Evolutionary conservation across 2,329 filamentous ascomycete genomes (phyloP), one percentile per base, ranked within the genome.

Genomic region (Stemphylium vesicarium): DNA sequence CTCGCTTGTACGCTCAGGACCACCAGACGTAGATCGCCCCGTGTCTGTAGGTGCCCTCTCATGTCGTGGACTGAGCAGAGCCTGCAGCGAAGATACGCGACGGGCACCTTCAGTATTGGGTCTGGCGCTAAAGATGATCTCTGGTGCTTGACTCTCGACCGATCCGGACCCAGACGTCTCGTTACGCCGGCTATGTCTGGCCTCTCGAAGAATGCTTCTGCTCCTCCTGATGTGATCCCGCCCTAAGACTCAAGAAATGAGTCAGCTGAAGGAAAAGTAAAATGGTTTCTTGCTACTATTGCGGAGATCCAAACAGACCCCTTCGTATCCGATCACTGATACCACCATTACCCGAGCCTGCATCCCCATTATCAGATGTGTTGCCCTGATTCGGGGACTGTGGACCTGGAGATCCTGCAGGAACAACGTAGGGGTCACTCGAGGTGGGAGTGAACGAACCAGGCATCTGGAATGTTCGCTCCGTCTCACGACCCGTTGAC

Each of bases 251-350:
- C 20, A 45, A 13, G 24, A 33, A 42, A 32, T 9, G 24, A 9
- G 32, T 45, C 18, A 45, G 42, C 42, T 45, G 29, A 8, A 31
- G 16, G 22, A 15, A n/a, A 44, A 45, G 3, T 11, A 35, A 24
- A 45, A 45, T 20, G 11, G 13, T 13, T 24, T 22, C 20, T 4
- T 36, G 24, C 20, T 6, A 22, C 57, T 45, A 64, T 41, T 56
- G 53, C 37, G 60, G 59, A 62, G 66, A 57, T 40, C 65, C 71
- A 66, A 70, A 75, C 69, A 60, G 64, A 72, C 71, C 69, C 66
- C 72, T 68, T 43, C 70, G 69, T 57, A 73, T 56, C 49, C 69
- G 62, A 20, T 70, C 70, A 40, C 68, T 60, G 16, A 72, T 58
- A 29, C 68, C 63, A 15, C 62, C 43, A 15, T 60, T 62, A 32